Percentiles rank a stretch among this genome's conserved stretches.
phyloP scores from a whole-genome alignment of 768 basidiomycete species.

The Termitomyces sp. region DNA sequence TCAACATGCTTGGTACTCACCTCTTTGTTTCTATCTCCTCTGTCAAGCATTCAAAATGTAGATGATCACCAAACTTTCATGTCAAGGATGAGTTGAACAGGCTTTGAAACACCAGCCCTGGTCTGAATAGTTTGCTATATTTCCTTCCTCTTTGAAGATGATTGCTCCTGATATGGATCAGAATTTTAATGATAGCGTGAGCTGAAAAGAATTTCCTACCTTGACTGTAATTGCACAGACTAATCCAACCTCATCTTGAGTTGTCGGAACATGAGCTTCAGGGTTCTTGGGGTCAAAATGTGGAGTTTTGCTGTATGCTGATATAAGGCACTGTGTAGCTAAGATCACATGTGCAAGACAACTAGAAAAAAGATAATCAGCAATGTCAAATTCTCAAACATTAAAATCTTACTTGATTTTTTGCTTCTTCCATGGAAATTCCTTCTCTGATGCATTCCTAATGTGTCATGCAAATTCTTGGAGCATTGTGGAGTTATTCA shows the following conservation, averaged over 20 bases:
- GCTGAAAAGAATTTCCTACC: constrained; percentile 2
- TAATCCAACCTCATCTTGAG: constrained; percentile 22
- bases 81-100: no score
- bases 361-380: constrained; percentile 10
- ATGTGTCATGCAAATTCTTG: constrained; percentile 17
- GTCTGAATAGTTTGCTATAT: not conserved
- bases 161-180: constrained; percentile 23
- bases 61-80: no score
- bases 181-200: not conserved
- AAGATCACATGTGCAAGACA: constrained; percentile 30
- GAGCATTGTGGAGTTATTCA: constrained; percentile 33
- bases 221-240: not conserved
- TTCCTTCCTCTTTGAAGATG: constrained; percentile 22
- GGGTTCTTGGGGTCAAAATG: constrained; percentile 22
- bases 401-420: not conserved
- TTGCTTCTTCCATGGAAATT: not conserved
- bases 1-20: no score
- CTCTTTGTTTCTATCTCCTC: no score
- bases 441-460: constrained; percentile 6
- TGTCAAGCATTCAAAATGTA: no score
- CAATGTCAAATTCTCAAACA: no score
- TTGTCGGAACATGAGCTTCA: constrained; percentile 18
- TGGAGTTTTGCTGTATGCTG: constrained; percentile 21
- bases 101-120: no score
- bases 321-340: constrained; percentile 27